phyloP scores from a whole-genome alignment of 1,284 basidiomycete species.

The Taiwanofungus camphoratus region DNA sequence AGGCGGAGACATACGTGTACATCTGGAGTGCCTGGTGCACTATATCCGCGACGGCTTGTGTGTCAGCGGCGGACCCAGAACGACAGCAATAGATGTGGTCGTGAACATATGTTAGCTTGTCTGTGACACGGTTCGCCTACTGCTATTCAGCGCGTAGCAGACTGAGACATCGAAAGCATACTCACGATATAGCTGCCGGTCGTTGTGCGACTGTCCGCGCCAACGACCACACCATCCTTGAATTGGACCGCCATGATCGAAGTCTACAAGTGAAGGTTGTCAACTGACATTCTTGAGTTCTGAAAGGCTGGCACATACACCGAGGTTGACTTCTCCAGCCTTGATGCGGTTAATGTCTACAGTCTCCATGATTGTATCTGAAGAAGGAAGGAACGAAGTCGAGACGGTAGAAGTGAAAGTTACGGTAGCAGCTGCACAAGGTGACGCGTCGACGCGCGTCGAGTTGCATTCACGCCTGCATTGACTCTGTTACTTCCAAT shows the following conservation, averaged over 20 bases:
- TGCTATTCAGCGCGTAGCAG: not conserved
- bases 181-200: conserved; percentile 94
- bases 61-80: conserved; percentile 97
- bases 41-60: conserved; percentile 92
- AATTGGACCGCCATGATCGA: conserved; percentile 99
- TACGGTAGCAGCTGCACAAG: too few species aligned
- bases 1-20: conserved; percentile 47
- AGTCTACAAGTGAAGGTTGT: conserved; percentile 49
- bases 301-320: conserved; percentile 51
- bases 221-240: conserved; percentile 90
- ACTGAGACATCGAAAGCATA: not conserved
- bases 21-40: conserved; percentile 88
- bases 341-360: conserved; percentile 78
- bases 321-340: conserved; percentile 90
- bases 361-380: conserved; percentile 50
- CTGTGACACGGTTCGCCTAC: conserved; percentile 95
- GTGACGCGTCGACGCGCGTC: conserved; percentile 58
- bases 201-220: conserved; percentile 95
- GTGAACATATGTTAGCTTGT: conserved; percentile 96
- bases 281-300: not conserved
- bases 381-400: conserved; percentile 12
- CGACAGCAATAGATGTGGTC: conserved; percentile 99
- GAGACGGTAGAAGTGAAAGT: conserved; percentile 21
- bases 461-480: conserved; percentile 29
- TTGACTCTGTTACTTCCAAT: not conserved